Conservation (phyloP, 2,329 filamentous ascomycete species). For the Cryphonectria japonica region DNA sequence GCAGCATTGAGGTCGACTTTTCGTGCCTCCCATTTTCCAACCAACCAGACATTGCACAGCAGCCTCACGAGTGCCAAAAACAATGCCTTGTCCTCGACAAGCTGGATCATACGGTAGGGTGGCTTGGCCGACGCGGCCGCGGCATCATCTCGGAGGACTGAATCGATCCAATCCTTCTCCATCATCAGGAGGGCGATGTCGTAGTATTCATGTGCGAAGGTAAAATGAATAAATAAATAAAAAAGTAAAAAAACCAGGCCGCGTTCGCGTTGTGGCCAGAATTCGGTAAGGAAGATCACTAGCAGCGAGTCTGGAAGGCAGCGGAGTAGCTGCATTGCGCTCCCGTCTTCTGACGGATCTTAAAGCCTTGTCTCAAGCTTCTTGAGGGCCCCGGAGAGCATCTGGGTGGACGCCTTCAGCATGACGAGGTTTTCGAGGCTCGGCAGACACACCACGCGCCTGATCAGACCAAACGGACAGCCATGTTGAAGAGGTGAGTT, state of each 20-base stretch:
- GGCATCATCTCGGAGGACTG: neutral
- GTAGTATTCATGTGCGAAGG: too few species aligned
- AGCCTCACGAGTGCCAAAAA: neutral
- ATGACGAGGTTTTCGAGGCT: neutral
- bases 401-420: neutral
- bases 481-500: neutral
- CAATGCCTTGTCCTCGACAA: neutral
- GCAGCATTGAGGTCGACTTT: neutral
- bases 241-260: neutral
- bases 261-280: neutral
- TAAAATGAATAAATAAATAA: too few species aligned
- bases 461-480: neutral
- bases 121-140: neutral
- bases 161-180: neutral
- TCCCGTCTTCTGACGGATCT: neutral
- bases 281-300: neutral
- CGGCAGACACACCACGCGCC: neutral
- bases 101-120: neutral
- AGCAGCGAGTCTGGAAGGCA: conserved; percentile 6
- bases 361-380: neutral
- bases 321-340: neutral
- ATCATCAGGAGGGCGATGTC: neutral
- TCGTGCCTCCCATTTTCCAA: neutral
- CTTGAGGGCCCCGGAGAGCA: neutral
- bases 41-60: neutral